Evolutionary conservation across 1,284 basidiomycete genomes (phyloP), one percentile per base, ranked within the genome.

Genomic region (Cerrena zonata): DNA sequence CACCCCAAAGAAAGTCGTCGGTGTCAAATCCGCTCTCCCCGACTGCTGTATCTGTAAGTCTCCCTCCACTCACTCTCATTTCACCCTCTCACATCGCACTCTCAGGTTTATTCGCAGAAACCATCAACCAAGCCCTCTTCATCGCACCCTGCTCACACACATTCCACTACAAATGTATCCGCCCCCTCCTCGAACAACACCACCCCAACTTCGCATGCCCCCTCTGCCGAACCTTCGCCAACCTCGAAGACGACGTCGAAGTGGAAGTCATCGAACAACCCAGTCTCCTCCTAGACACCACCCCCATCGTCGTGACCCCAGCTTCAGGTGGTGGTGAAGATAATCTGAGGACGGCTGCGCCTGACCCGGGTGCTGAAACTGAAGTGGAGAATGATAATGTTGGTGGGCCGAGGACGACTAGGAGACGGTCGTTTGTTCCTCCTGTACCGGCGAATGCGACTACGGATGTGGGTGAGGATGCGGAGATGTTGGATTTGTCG

Each of bases 151-250:
- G 92, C 68, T 95, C 92, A 4, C 95, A 98, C 69, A 87, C 94
- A 0, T 97, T 96, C 75, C 95, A 97, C 71, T 98, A 91, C 81
- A 98, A 98, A 69, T 99, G 96, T 69, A 95, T 99, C 58, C 83
- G 93, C 0, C 94, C 94, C 0, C 75, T 98, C 15, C 78, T 99
- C 40, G 80, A 89, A 59, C 69, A 79, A 34, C 94, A 98, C 68
- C 84, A 95, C 61, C 92, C 95, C 0, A 90, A 91, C 2, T 99
- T 99, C 70, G 91, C 86, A 5, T 99, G 95, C 61, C 96, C 95
- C 0, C 80, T 99, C 5, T 99, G 95, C 68, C 76, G 90, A 41
- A 91, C 90, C 0, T 96, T 91, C 65, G 93, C 93, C 11, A 91
- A 98, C 65, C 79, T 99, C 12, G 94, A 98, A 48, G 94, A 94